Conservation (phyloP, 2,329 filamentous ascomycete genomes). For the Tolypocladium album region DNA sequence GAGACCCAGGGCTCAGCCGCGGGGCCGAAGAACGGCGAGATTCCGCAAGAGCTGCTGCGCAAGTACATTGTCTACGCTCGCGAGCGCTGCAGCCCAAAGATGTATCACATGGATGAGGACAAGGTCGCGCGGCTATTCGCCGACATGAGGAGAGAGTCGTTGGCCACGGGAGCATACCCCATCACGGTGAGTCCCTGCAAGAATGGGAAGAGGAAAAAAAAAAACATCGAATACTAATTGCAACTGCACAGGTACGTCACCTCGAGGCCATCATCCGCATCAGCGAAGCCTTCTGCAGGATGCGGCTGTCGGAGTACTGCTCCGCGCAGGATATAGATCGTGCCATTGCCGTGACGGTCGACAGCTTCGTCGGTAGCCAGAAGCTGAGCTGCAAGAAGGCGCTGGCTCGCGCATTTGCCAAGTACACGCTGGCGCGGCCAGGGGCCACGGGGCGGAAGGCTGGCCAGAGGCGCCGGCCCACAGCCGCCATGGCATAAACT, state of each 20-base stretch:
- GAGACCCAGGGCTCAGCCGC: constrained; percentile 21
- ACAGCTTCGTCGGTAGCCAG: constrained; percentile 91
- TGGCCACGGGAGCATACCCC: constrained; percentile 92
- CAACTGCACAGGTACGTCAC: constrained; percentile 65
- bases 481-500: constrained; percentile 16
- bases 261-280: constrained; percentile 96
- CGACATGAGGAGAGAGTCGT: constrained; percentile 86
- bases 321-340: constrained; percentile 85
- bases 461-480: constrained; percentile 12
- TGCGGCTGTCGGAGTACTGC: constrained; percentile 96
- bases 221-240: not conserved
- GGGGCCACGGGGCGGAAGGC: constrained; percentile 18
- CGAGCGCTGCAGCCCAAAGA: constrained; percentile 79
- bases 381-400: constrained; percentile 98
- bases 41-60: constrained; percentile 79
- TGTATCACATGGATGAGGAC: constrained; percentile 96
- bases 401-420: constrained; percentile 85
- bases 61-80: constrained; percentile 97
- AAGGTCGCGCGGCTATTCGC: constrained; percentile 91
- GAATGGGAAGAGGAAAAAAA: accelerated
- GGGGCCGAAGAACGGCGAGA: constrained; percentile 46
- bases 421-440: constrained; percentile 61
- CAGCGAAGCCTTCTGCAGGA: constrained; percentile 88
- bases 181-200: constrained; percentile 66
- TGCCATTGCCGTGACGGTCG: constrained; percentile 91